Percentiles rank a stretch among this genome's conserved stretches.
Evolutionary conservation across 1,284 basidiomycete species (phyloP).

Genomic region (Tylopilus sp.): DNA sequence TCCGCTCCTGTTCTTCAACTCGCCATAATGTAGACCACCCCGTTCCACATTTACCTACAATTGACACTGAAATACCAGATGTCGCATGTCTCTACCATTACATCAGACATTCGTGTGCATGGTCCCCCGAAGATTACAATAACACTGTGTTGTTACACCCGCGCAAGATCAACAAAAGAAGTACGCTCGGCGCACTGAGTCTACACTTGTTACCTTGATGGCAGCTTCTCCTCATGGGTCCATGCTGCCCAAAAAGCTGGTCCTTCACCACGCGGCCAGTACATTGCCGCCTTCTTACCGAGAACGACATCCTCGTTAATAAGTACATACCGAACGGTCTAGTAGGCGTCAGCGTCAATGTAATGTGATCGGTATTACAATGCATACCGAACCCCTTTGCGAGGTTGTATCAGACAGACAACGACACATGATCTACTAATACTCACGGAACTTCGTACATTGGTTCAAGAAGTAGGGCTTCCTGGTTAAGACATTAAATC

Average conservation of each 20-base stretch:
- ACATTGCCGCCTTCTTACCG: constrained; percentile 50
- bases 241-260: constrained; percentile 53
- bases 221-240: constrained; percentile 48
- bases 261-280: constrained; percentile 61
- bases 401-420: constrained; percentile 6
- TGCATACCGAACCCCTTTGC: constrained; percentile 46
- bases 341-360: constrained; percentile 8
- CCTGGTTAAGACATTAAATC: constrained; percentile 44
- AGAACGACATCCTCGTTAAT: constrained; percentile 55
- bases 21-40: constrained; percentile 34
- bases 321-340: constrained; percentile 64
- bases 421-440: background rate
- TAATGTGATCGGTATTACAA: background rate
- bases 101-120: background rate
- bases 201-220: constrained; percentile 16
- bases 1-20: constrained; percentile 7
- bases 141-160: background rate
- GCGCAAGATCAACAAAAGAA: background rate
- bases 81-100: background rate
- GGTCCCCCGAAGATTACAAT: background rate
- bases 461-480: constrained; percentile 74
- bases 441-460: constrained; percentile 94
- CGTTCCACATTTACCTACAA: constrained; percentile 30
- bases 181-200: background rate
- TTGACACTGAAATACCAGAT: constrained; percentile 33